phyloP scores from a whole-genome alignment of 192 early-diverging fungal genomes.

The Thoreauomyces humboldtii region DNA sequence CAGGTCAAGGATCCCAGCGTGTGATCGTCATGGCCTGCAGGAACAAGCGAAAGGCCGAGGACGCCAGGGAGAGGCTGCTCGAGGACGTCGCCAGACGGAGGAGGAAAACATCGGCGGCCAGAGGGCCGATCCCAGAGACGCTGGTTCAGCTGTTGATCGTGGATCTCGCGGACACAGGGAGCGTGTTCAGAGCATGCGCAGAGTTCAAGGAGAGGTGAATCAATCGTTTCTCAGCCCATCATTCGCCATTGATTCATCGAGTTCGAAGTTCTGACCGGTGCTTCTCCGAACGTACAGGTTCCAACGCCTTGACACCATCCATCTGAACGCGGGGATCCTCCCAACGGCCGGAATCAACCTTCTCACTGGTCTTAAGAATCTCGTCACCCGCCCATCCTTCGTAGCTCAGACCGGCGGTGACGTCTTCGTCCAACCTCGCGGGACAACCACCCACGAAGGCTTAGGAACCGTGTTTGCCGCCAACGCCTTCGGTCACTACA shows the following conservation, averaged over 20 bases:
- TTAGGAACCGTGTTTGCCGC: slow-evolving; percentile 50
- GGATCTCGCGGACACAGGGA: slow-evolving; percentile 33
- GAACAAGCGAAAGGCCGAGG: slow-evolving; percentile 27
- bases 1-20: background rate
- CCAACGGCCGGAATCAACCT: slow-evolving; percentile 34
- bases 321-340: slow-evolving; percentile 52
- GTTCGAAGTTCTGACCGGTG: too few species aligned
- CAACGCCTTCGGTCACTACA: slow-evolving; percentile 54
- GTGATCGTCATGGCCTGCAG: slow-evolving; percentile 45
- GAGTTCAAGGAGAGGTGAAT: slow-evolving; percentile 28
- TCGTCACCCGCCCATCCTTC: slow-evolving; percentile 36
- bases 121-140: background rate
- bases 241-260: too few species aligned
- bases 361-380: slow-evolving; percentile 5
- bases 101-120: background rate
- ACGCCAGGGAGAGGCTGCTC: slow-evolving; percentile 27
- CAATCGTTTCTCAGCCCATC: background rate
- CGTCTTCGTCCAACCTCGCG: slow-evolving; percentile 36
- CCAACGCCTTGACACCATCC: slow-evolving; percentile 35
- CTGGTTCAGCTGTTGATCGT: slow-evolving; percentile 33
- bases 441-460: slow-evolving; percentile 36
- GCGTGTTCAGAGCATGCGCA: slow-evolving; percentile 30
- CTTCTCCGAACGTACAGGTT: too few species aligned
- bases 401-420: slow-evolving; percentile 47
- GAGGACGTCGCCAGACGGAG: too few species aligned